Evolutionary conservation across 495 filamentous ascomycete genomes (phyloP), one percentile per base, ranked within the genome.

Genomic region (Xylaria cubensis): DNA sequence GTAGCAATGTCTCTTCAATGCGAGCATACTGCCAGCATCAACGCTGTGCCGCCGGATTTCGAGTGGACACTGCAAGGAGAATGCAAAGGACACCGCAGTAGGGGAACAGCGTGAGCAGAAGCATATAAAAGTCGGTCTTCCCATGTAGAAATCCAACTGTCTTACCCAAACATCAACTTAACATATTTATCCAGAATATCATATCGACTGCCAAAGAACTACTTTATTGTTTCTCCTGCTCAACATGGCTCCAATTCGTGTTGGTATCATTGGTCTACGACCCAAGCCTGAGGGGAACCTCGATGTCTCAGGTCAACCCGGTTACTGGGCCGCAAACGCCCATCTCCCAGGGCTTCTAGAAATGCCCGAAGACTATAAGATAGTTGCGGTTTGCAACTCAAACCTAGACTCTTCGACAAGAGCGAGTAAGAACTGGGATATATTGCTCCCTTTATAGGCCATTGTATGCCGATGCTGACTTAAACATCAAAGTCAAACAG

Each of bases 301-400:
- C 19, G 9, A 39, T 9, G 1, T 19, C 21, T 15, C 34, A 0
- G 21, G 9, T 6, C 26, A 17, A 32, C 32, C 36, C 3, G 65
- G 65, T 7, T 44, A 21, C 29, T 89, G 87, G 88, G 82, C 84
- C 3, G 75, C 74, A 10, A 61, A 44, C 12, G 84, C 84, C 4
- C 87, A 88, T 74, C 79, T 88, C 4, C 80, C 82, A 12, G 81
- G 74, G 68, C 77, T 86, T 34, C 74, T 0, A 41, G 29, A 76
- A 9, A 73, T 76, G 46, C 72, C 67, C 29, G 72, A 75, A 63
- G 73, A 82, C 24, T 88, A 84, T 76, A 74, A 82, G 39, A 80
- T 89, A 69, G 78, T 79, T 8, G 88, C 87, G 12, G 74, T 90
- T 21, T 81, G 80, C 72, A 89, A 87, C 75, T 85, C 85, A 12